Conservation (phyloP, 2,329 filamentous ascomycete genomes). For the Truncatella angustata region DNA sequence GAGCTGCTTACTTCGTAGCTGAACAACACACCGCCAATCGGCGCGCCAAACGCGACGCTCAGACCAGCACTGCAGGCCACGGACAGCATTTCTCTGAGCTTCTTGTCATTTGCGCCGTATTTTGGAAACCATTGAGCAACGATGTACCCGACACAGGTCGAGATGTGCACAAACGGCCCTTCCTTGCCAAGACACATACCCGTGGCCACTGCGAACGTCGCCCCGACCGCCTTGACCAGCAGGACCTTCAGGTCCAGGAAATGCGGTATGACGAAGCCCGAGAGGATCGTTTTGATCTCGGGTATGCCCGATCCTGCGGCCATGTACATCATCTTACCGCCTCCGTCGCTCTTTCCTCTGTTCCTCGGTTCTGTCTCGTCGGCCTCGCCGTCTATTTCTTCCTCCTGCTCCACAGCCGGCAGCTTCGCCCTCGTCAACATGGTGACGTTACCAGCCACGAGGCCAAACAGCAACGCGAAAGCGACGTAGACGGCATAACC, state of each 20-base stretch:
- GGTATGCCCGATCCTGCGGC: background rate
- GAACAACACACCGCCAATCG: conserved; percentile 61
- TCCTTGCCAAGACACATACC: conserved; percentile 62
- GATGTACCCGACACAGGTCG: conserved; percentile 55
- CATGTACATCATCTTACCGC: conserved; percentile 3
- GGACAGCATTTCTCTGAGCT: conserved; percentile 56
- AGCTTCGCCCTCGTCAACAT: background rate
- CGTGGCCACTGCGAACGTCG: conserved; percentile 56
- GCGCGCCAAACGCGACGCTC: conserved; percentile 60
- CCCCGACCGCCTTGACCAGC: conserved; percentile 25
- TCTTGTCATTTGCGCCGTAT: conserved; percentile 55
- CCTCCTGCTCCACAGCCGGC: background rate
- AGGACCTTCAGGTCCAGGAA: conserved; percentile 3
- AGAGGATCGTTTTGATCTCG: background rate
- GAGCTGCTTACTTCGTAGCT: conserved; percentile 43
- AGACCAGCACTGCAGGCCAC: conserved; percentile 57
- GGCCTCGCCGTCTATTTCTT: background rate
- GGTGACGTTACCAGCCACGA: background rate
- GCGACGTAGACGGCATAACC: conserved; percentile 1
- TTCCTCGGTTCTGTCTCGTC: background rate
- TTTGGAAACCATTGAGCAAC: conserved; percentile 52
- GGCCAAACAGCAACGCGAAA: background rate
- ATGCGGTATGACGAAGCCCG: background rate
- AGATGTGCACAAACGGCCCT: conserved; percentile 61
- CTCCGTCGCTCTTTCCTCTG: background rate